These are phyloP conservation scores for Psilocybe cubensis DNA, from an alignment of 768 basidiomycete genomes.

Conservation along the genomic window DNA sequence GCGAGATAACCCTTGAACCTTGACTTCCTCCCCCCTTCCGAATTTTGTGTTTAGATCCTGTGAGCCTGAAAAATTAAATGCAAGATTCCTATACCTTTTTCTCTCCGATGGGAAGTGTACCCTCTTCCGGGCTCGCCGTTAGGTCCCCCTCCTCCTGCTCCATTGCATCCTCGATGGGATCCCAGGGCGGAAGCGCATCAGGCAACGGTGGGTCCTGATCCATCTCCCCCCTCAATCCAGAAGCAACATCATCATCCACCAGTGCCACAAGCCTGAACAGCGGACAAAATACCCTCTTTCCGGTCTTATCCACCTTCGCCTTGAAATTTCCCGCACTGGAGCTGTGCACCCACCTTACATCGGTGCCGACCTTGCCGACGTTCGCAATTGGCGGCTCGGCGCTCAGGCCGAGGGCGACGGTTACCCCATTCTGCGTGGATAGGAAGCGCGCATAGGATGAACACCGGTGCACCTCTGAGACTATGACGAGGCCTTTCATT, in stretches of 20 bases:
- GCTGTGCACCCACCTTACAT: conserved; percentile 27
- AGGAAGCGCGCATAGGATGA: conserved; percentile 35
- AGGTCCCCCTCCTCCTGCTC: no score
- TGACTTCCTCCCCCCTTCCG: background rate
- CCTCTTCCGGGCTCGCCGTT: background rate
- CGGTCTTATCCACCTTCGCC: conserved; percentile 21
- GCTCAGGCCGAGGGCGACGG: conserved; percentile 22
- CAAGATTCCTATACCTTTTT: background rate
- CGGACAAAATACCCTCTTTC: conserved; percentile 27
- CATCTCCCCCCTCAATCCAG: conserved; percentile 23
- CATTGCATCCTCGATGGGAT: conserved; percentile 5
- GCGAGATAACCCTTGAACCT: background rate
- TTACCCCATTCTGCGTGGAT: conserved; percentile 14
- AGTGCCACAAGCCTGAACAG: conserved; percentile 33
- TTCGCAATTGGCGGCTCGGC: conserved; percentile 10
- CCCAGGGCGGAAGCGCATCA: conserved; percentile 24
- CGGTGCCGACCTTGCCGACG: conserved; percentile 10
- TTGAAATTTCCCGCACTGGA: conserved; percentile 29
- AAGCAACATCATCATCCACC: conserved; percentile 17
- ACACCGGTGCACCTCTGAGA: conserved; percentile 36
- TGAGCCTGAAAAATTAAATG: background rate
- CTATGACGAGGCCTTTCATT: conserved; percentile 28
- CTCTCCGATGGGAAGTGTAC: no score
- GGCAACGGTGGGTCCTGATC: conserved; percentile 22
- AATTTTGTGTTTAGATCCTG: background rate